Evolutionary conservation across 2,329 filamentous ascomycete species (phyloP), one percentile per base, ranked within the genome.

Genomic region (Conoideocrella luteorostrata): DNA sequence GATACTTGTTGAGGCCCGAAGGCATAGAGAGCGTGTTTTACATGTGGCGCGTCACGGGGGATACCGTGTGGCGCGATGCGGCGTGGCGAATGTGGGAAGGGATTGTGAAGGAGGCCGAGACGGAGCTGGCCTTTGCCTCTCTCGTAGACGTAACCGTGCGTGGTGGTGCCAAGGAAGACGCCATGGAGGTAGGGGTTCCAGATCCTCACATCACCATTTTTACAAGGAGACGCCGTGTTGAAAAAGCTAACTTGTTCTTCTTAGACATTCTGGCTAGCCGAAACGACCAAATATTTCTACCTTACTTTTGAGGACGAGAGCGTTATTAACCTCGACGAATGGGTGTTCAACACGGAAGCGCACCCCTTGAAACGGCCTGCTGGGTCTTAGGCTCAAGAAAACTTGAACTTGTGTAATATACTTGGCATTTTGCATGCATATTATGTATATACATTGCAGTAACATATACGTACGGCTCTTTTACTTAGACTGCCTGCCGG

Each of bases 261-360:
- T 17, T 38, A 72, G 68, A 74, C 71, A 43, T 88, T 87, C 57
- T 89, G 85, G 82, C 69, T 86, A 53, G 80, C 80, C 3, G 84
- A 89, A 68, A 89, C 84, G 32, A 63, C 87, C 51, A 90, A 88
- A 63, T 88, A 88, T 55, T 88, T 88, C 48, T 89, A 84, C 53
- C 64, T 88, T 45, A 74, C 86, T 15, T 89, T 86, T 52, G 78
- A 77, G 37, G 76, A 84, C 43, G 75, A 80, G 3, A 68, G 73
- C 11, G 57, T 80, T 18, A 67, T 86, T 23, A 84, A 74, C 61
- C 63, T 89, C 55, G 84, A 89, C 59, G 75, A 86, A 7, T 88
- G 76, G 68, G 82, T 88, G 42, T 64, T 82, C 37, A 78, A 78
- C 57, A 78, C 75, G 4, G 75, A 78, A 56, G 75, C 74, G 18